phyloP scores from a whole-genome alignment of 179 eudicot genomes.

The Spergularia azorica region DNA sequence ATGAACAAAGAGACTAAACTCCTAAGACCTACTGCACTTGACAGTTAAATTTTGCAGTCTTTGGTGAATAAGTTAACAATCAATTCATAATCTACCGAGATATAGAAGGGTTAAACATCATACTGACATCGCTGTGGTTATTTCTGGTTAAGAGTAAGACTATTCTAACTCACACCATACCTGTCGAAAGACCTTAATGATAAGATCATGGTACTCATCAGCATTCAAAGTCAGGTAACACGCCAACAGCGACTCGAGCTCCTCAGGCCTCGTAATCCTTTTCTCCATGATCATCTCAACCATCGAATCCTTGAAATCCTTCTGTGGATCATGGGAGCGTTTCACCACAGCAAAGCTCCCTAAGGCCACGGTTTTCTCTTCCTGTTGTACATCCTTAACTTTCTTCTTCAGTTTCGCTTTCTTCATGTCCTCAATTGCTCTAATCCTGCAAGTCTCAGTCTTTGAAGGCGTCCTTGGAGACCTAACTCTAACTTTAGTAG shows the following conservation, averaged over 20 bases:
- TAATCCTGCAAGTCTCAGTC: constrained; percentile 55
- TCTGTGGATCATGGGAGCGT: constrained; percentile 51
- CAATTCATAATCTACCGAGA: constrained; percentile 12
- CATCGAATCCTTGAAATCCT: constrained; percentile 77
- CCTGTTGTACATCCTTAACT: constrained; percentile 29
- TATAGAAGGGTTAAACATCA: not conserved
- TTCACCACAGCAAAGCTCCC: constrained; percentile 73
- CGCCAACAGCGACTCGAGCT: constrained; percentile 74
- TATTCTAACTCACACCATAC: constrained; percentile 67
- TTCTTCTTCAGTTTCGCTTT: constrained; percentile 44
- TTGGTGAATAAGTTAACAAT: constrained; percentile 1
- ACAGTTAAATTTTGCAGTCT: not conserved
- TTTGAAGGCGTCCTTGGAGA: constrained; percentile 52
- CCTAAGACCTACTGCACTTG: not conserved
- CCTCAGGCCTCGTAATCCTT: constrained; percentile 48
- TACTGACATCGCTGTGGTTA: not conserved
- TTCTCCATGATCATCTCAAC: constrained; percentile 72
- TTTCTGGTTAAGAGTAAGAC: constrained; percentile 23
- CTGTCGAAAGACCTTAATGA: constrained; percentile 68
- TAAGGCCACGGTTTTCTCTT: constrained; percentile 26
- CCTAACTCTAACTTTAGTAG: constrained; percentile 34
- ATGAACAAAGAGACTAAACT: not conserved
- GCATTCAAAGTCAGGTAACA: constrained; percentile 70
- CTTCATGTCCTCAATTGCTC: constrained; percentile 61
- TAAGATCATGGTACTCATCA: constrained; percentile 69